Conservation (phyloP, 495 filamentous ascomycete species). For the Trichoderma erinaceum region DNA sequence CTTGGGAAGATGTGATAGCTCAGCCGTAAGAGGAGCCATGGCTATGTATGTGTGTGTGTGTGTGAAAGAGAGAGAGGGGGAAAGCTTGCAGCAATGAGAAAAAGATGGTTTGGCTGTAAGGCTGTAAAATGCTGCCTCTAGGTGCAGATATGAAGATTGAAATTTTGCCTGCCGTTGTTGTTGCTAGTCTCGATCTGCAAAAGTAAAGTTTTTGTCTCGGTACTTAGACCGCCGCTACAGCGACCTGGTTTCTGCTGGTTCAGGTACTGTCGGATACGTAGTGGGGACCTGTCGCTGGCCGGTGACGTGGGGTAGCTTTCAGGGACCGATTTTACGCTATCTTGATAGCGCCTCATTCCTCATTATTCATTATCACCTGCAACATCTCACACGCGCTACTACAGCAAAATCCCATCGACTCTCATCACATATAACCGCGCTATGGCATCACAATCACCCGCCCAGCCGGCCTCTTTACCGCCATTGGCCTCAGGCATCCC, state of each 20-base stretch:
- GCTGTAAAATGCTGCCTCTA: background rate
- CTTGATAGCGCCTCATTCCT: background rate
- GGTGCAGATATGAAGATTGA: background rate
- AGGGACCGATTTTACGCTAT: slow-evolving; percentile 12
- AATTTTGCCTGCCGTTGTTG: background rate
- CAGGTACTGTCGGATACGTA: background rate
- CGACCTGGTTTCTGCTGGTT: background rate
- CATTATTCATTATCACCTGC: slow-evolving; percentile 11
- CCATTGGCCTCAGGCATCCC: slow-evolving; percentile 40
- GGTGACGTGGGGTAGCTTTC: slow-evolving; percentile 1
- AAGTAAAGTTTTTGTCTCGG: background rate
- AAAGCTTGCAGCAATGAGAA: background rate
- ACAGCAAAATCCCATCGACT: background rate
- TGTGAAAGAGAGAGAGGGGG: background rate
- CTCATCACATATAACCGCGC: background rate
- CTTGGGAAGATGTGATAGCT: slow-evolving; percentile 56
- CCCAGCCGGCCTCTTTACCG: background rate
- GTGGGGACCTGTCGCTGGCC: background rate
- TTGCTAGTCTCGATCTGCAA: slow-evolving; percentile 11
- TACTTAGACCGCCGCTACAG: background rate
- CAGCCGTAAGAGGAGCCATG: slow-evolving; percentile 44
- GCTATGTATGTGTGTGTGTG: slow-evolving; percentile 18
- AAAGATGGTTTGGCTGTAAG: background rate
- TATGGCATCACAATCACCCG: slow-evolving; percentile 12
- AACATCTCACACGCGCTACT: slow-evolving; percentile 6